Percentiles rank a stretch among this genome's conserved stretches.
phyloP scores from a whole-genome alignment of 352 stramenopile species.

The Pythium diclinum region DNA sequence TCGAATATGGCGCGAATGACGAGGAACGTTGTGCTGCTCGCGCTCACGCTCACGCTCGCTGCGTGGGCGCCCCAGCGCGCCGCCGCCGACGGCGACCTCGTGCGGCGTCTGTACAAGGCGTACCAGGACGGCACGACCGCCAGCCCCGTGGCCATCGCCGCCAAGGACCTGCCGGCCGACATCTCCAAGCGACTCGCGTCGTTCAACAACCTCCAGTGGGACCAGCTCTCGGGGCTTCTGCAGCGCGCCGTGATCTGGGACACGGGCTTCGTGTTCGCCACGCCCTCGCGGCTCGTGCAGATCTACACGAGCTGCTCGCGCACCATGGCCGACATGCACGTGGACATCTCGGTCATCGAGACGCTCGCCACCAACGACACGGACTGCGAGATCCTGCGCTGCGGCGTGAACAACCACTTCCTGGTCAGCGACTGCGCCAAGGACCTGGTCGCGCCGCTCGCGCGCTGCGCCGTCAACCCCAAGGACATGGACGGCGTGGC shows the following conservation, averaged over 20 bases:
- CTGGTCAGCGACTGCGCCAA: conserved; percentile 34
- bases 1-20: background rate
- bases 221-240: conserved; percentile 47
- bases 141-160: conserved; percentile 33
- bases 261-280: conserved; percentile 54
- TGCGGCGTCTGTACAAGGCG: conserved; percentile 47
- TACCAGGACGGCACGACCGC: conserved; percentile 27
- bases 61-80: conserved; percentile 14
- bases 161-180: conserved; percentile 32
- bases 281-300: conserved; percentile 39
- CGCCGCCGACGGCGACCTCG: conserved; percentile 43
- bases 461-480: conserved; percentile 43
- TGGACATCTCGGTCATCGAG: conserved; percentile 38
- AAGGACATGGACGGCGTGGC: conserved; percentile 32
- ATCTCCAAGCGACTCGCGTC: conserved; percentile 31
- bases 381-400: conserved; percentile 32
- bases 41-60: conserved; percentile 7
- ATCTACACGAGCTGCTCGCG: conserved; percentile 55
- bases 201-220: conserved; percentile 35
- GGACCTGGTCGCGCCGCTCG: conserved; percentile 32
- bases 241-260: conserved; percentile 76
- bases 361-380: conserved; percentile 23
- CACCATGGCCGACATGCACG: conserved; percentile 59
- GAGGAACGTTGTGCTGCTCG: conserved; percentile 6
- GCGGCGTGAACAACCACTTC: conserved; percentile 52